Base-by-base conservation (phyloP, 768 basidiomycete species). In the Rhodotorula babjevae region DNA sequence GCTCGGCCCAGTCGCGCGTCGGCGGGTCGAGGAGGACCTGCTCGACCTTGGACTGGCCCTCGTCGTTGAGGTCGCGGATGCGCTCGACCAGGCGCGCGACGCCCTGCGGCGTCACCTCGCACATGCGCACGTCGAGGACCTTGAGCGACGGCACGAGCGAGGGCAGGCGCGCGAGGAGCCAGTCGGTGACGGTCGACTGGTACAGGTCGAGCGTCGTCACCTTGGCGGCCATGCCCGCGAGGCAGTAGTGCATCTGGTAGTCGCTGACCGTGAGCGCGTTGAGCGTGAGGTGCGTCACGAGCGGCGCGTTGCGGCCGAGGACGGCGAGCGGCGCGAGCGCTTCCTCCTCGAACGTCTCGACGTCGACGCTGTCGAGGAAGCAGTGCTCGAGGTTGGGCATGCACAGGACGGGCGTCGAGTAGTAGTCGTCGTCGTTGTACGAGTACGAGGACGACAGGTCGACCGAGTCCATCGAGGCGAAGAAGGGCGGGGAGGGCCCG, bases 81-180 rank as follows among this genome's bases (percentile, higher is more conserved):
- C 67, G 65, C 61, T 75, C 70, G 68, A 72, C 74, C 42, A 62
- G 40, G 16, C 74, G 67, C 21, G 74, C 74, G 50, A 72, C 67
- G 42, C 67, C 64, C 27, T 71, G 70, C 21, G 50, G 59, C 7
- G 64, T 29, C 27, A 72, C 57, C 23, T 19, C 11, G 44, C 66
- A 72, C 3, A 0, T 0, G 23, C 67, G 68, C 6, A 75, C 70
- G 65, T 75, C 69, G 67, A 75, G 70, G 4, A 27, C 12, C 33
- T 53, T 16, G 36, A 75, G 61, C 1, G 0, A 3, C 15, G 74
- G 74, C 9, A 40, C 31, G 64, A 75, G 29, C 23, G 60, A 9
- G 5, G 71, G 68, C 1, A 75, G 65, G 2, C 52, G 46, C n/a
- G 56, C 56, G 68, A 75, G 27, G 52, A 69, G 46, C 19, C 50